Percentiles rank a stretch among this genome's conserved stretches.
Conservation (phyloP, 1,284 basidiomycete species). For the Anthracocystis panici-leucophaei region DNA sequence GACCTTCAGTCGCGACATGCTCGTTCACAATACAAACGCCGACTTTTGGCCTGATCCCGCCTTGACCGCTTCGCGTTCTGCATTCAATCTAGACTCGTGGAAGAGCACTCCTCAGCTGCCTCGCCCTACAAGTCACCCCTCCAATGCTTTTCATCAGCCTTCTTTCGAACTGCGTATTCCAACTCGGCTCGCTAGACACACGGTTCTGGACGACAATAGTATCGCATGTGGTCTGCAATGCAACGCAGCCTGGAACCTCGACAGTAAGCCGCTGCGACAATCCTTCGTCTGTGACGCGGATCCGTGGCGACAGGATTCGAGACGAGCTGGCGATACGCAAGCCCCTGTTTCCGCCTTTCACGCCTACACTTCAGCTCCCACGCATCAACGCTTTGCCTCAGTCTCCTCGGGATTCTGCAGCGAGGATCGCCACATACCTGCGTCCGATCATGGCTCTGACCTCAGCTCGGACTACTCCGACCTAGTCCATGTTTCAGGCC, state of each 20-base stretch:
- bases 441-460: conserved; percentile 39
- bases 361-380: conserved; percentile 3
- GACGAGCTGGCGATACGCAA: background rate
- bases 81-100: conserved; percentile 13
- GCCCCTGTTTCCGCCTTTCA: background rate
- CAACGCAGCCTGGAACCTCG: conserved; percentile 2
- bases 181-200: conserved; percentile 6
- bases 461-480: conserved; percentile 45
- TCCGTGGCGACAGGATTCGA: conserved; percentile 14
- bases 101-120: conserved; percentile 9
- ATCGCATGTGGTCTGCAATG: background rate
- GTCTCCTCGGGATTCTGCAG: conserved; percentile 24
- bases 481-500: conserved; percentile 14
- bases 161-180: conserved; percentile 10
- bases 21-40: background rate
- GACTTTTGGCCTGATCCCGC: conserved; percentile 16
- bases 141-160: background rate
- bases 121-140: background rate
- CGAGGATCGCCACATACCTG: conserved; percentile 20
- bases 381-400: conserved; percentile 35
- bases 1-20: background rate
- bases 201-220: background rate
- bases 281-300: conserved; percentile 1
- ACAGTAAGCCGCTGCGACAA: background rate
- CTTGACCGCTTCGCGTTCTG: conserved; percentile 1